A percentile compares a stretch with the other conserved stretches of the same genome.
These are phyloP conservation scores for Halenospora varia DNA, from an alignment of 495 filamentous ascomycete genomes.

Conservation along the genomic window DNA sequence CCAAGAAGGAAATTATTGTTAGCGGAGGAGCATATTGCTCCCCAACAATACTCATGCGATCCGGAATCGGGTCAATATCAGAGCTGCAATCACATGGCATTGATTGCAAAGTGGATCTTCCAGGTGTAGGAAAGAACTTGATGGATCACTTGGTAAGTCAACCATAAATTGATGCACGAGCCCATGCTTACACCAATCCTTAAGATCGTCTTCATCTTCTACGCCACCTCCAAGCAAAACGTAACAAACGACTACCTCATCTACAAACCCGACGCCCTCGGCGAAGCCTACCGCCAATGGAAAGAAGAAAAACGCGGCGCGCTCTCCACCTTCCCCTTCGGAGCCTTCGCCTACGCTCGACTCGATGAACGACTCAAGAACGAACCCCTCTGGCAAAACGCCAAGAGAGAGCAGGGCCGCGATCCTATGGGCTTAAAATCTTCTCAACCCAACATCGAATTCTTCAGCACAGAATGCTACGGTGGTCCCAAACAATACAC, in stretches of 20 bases:
- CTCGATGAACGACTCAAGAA: conserved; percentile 44
- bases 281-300: conserved; percentile 40
- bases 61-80: conserved; percentile 51
- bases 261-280: conserved; percentile 35
- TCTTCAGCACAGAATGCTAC: conserved; percentile 50
- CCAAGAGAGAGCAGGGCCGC: conserved; percentile 37
- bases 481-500: conserved; percentile 47
- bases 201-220: conserved; percentile 39
- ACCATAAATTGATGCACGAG: not conserved
- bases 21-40: conserved; percentile 61
- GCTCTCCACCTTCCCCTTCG: conserved; percentile 49
- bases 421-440: conserved; percentile 48
- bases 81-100: conserved; percentile 49
- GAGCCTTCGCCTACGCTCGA: conserved; percentile 48
- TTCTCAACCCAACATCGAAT: conserved; percentile 46
- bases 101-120: conserved; percentile 48
- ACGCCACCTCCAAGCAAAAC: conserved; percentile 37
- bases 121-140: conserved; percentile 63
- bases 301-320: conserved; percentile 46
- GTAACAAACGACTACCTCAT: conserved; percentile 45
- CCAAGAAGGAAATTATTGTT: conserved; percentile 60
- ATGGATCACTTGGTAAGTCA: conserved; percentile 50
- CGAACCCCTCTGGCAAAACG: conserved; percentile 39
- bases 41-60: conserved; percentile 60
- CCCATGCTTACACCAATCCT: conserved; percentile 27